Evolutionary conservation across 1,139 yeast genomes (phyloP).

Genomic region (Blastobotrys elegans): DNA sequence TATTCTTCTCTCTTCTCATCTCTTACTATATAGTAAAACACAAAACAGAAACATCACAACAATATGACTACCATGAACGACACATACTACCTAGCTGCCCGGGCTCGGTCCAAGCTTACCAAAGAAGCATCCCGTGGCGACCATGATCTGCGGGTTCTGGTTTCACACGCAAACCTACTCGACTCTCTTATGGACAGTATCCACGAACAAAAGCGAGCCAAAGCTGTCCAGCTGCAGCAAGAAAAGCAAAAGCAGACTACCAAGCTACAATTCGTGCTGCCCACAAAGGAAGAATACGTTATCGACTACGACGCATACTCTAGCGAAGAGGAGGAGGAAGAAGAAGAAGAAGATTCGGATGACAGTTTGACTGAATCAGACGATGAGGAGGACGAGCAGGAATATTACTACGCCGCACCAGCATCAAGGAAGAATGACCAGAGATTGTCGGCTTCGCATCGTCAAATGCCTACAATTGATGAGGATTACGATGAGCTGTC

Average conservation of each 20-base stretch:
- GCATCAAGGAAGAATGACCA: conserved; percentile 14
- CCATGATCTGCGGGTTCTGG: conserved; percentile 56
- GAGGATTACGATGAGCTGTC: conserved; percentile 19
- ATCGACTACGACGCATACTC: neutral
- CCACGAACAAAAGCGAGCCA: conserved; percentile 12
- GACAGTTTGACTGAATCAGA: no score
- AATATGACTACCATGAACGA: conserved; percentile 27
- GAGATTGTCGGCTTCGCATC: conserved; percentile 12
- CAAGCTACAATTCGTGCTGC: conserved; percentile 6
- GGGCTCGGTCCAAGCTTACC: conserved; percentile 63
- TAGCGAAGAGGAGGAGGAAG: neutral
- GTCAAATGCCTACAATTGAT: conserved; percentile 24
- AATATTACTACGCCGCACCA: neutral
- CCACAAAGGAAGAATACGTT: conserved; percentile 3
- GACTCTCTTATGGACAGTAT: conserved; percentile 57
- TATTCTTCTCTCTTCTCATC: neutral
- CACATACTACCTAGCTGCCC: conserved; percentile 61
- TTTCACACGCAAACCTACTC: conserved; percentile 71
- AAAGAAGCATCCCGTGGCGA: conserved; percentile 60
- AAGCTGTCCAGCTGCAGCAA: neutral
- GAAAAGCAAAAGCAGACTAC: conserved; percentile 4
- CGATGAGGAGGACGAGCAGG: neutral
- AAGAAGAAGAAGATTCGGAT: neutral
- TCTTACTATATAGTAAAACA: conserved; percentile 1
- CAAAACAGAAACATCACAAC: neutral